Evolutionary conservation across 1,284 basidiomycete genomes (phyloP), one percentile per base, ranked within the genome.

Genomic region (Psilocybe mexicana): DNA sequence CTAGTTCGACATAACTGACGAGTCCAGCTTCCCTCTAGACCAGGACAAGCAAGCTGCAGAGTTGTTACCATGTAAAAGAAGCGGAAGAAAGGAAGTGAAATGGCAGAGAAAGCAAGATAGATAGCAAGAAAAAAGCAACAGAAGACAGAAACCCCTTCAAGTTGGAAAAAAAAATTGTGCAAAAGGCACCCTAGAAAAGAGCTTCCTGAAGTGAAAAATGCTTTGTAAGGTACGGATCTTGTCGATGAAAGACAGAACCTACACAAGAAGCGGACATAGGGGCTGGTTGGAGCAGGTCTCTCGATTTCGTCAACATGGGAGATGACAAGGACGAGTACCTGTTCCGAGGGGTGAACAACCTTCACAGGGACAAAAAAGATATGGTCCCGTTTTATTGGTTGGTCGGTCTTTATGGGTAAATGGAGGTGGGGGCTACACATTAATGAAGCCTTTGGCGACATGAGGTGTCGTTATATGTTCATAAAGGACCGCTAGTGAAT

Each of bases 381-480:
- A 51, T 30, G 7, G 30, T 24, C 43, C 28, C 26, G 48, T 58
- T 50, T 30, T 47, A 45, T 43, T 23, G 36, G 45, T 38, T 36
- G 56, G 33, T 42, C 45, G 50, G 51, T 36, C 54, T 56, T 49
- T 38, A 54, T 50, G 28, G 43, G 46, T 51, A 40, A 44, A 46
- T 46, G n/a, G 43, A 24, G 14, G 35, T 49, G 8, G 52, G 18
- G 52, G 43, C 54, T 30, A 35, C 59, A 54, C 50, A 57, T 47
- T 33, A 44, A 55, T 47, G 40, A 40, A 54, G 55, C 51, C 59
- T 42, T 35, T 8, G 30, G 46, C 49, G 59, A 50, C 51, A 56
- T 50, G 18, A n/a, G 54, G 50, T 53, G 54, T 56, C 45, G 51
- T 33, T 24, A 24, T 33, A 44, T 52, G 50, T 30, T 60, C 59